Conservation (phyloP, 1,284 basidiomycete genomes). For the Spongispora temasekensis region DNA sequence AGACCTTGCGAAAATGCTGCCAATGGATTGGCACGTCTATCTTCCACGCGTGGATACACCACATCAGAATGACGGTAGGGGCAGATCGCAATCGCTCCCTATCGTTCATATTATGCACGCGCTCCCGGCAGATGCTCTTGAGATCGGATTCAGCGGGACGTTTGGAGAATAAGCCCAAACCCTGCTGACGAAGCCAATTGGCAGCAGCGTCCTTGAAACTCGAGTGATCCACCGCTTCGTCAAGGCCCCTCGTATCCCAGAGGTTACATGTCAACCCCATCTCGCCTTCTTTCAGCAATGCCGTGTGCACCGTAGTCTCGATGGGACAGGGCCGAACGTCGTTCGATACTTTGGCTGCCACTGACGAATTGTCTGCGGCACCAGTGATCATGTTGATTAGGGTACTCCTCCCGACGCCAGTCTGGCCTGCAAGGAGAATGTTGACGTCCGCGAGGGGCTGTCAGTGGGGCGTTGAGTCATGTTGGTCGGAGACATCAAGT, state of each 20-base stretch:
- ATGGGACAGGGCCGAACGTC: slow-evolving; percentile 27
- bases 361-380: slow-evolving; percentile 8
- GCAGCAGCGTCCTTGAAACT: slow-evolving; percentile 23
- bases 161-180: slow-evolving; percentile 18
- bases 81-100: slow-evolving; percentile 8
- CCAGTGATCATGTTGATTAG: slow-evolving; percentile 31
- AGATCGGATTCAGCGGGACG: slow-evolving; percentile 24
- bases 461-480: no score
- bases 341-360: slow-evolving; percentile 25
- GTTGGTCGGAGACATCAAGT: background rate
- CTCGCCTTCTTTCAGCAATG: slow-evolving; percentile 8
- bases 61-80: slow-evolving; percentile 23
- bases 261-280: slow-evolving; percentile 14
- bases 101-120: slow-evolving; percentile 12
- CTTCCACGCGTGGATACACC: slow-evolving; percentile 34
- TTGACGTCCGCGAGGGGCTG: no score
- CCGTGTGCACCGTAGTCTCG: slow-evolving; percentile 19
- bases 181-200: slow-evolving; percentile 29
- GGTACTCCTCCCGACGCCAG: slow-evolving; percentile 31
- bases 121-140: slow-evolving; percentile 17
- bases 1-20: slow-evolving; percentile 29
- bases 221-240: slow-evolving; percentile 28
- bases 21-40: slow-evolving; percentile 30
- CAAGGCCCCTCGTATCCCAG: slow-evolving; percentile 32
- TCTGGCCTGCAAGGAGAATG: slow-evolving; percentile 30